These are phyloP conservation scores for Chimonanthus salicifolius DNA, from an alignment of 164 flowering plant species.

Conservation along the genomic window DNA sequence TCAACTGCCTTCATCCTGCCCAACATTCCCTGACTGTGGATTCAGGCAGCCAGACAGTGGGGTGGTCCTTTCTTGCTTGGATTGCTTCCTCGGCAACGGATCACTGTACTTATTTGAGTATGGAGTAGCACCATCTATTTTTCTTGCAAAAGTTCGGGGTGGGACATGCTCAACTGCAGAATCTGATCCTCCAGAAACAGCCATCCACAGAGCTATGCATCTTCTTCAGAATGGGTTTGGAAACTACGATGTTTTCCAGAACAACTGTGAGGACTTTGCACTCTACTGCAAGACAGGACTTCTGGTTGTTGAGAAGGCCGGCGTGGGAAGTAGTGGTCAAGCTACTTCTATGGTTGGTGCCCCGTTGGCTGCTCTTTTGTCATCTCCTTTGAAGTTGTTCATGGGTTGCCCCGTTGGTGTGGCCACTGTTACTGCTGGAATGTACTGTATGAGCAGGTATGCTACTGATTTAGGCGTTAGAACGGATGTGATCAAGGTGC, in stretches of 20 bases:
- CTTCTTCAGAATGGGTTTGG: constrained; percentile 97
- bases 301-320: constrained; percentile 49
- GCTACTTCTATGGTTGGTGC: constrained; percentile 86
- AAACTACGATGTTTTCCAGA: constrained; percentile 71
- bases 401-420: constrained; percentile 79
- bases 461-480: constrained; percentile 94
- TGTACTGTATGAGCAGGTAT: constrained; percentile 90
- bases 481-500: constrained; percentile 80
- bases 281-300: constrained; percentile 94
- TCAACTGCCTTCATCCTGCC: constrained; percentile 40
- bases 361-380: constrained; percentile 88
- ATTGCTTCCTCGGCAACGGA: constrained; percentile 83
- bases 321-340: constrained; percentile 89
- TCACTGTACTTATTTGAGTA: constrained; percentile 75
- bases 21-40: constrained; percentile 87
- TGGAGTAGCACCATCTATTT: constrained; percentile 60
- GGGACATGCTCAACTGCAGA: constrained; percentile 93
- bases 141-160: constrained; percentile 85
- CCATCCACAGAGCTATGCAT: constrained; percentile 88
- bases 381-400: constrained; percentile 74
- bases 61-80: constrained; percentile 81
- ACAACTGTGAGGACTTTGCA: constrained; percentile 97
- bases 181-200: constrained; percentile 63
- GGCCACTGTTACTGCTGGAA: constrained; percentile 82
- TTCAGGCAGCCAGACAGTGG: constrained; percentile 83